A percentile compares a stretch with the other conserved stretches of the same genome.
These are phyloP conservation scores for Malania oleifera DNA, from an alignment of 164 flowering plant species.

Conservation along the genomic window DNA sequence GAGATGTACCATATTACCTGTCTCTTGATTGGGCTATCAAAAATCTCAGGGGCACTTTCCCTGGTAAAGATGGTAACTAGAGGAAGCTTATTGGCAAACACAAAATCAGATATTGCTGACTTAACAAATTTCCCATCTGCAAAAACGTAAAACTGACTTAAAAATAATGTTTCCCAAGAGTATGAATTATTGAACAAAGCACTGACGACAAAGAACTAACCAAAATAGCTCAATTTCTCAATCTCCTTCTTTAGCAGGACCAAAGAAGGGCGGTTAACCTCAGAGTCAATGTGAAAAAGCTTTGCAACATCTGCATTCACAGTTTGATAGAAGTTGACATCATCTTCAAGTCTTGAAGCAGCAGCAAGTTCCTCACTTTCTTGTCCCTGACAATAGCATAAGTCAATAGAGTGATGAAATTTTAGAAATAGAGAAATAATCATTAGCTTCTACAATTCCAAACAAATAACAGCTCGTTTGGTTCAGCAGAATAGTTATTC, in stretches of 20 bases:
- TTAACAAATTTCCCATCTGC: constrained; percentile 77
- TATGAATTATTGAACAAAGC: constrained; percentile 4
- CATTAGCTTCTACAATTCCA: neutral
- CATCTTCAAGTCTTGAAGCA: constrained; percentile 85
- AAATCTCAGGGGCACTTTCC: constrained; percentile 77
- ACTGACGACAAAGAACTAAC: constrained; percentile 34
- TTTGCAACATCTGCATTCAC: constrained; percentile 72
- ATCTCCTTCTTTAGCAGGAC: constrained; percentile 82
- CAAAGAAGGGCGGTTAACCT: constrained; percentile 77
- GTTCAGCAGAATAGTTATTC: too few relatives aligned
- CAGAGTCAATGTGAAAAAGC: constrained; percentile 66
- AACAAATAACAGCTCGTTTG: too few relatives aligned
- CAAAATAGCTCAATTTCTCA: constrained; percentile 71
- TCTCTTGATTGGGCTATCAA: constrained; percentile 80
- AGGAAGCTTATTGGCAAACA: constrained; percentile 82
- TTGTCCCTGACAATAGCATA: constrained; percentile 58
- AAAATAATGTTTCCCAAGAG: neutral
- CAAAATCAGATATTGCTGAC: constrained; percentile 69
- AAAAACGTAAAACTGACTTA: constrained; percentile 11
- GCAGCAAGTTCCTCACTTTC: constrained; percentile 83
- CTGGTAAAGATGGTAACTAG: constrained; percentile 71
- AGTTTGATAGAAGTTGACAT: constrained; percentile 90
- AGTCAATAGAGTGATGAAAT: neutral
- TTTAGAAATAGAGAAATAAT: neutral
- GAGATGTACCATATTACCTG: constrained; percentile 43